These are phyloP conservation scores for Apiotrichum mycotoxinovorans DNA, from an alignment of 1,284 basidiomycete species.

Conservation along the genomic window DNA sequence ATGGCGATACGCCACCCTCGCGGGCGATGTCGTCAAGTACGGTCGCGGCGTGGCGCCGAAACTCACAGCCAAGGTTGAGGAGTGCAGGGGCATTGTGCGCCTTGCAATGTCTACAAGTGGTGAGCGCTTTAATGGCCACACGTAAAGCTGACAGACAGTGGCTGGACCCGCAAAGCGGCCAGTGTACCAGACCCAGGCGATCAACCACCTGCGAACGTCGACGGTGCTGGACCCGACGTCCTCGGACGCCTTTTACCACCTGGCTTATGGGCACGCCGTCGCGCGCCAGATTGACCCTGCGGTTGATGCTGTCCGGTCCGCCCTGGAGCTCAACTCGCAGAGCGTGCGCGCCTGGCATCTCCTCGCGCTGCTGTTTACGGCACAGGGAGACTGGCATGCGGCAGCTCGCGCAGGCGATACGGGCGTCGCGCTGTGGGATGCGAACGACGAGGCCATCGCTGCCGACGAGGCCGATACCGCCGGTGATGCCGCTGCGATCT, in stretches of 20 bases:
- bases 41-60: conserved; percentile 5
- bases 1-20: conserved; percentile 45
- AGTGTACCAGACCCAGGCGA: conserved; percentile 59
- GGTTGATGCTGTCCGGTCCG: conserved; percentile 63
- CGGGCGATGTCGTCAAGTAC: conserved; percentile 38
- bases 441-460: conserved; percentile 44
- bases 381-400: conserved; percentile 73
- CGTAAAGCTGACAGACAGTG: conserved; percentile 51
- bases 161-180: conserved; percentile 63
- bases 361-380: conserved; percentile 74
- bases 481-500: conserved; percentile 27
- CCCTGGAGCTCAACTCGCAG: conserved; percentile 69
- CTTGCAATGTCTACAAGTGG: conserved; percentile 44
- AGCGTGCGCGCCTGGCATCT: conserved; percentile 88
- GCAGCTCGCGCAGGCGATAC: conserved; percentile 74
- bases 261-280: conserved; percentile 71
- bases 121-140: conserved; percentile 10
- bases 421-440: conserved; percentile 58
- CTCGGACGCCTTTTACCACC: conserved; percentile 66
- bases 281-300: conserved; percentile 69
- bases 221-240: conserved; percentile 59
- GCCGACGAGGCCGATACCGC: conserved; percentile 15
- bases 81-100: conserved; percentile 47
- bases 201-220: conserved; percentile 59
- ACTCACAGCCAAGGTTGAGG: conserved; percentile 38